Evolutionary conservation across 257 asterid genomes (phyloP).

Genomic region (Leonotis leonurus): DNA sequence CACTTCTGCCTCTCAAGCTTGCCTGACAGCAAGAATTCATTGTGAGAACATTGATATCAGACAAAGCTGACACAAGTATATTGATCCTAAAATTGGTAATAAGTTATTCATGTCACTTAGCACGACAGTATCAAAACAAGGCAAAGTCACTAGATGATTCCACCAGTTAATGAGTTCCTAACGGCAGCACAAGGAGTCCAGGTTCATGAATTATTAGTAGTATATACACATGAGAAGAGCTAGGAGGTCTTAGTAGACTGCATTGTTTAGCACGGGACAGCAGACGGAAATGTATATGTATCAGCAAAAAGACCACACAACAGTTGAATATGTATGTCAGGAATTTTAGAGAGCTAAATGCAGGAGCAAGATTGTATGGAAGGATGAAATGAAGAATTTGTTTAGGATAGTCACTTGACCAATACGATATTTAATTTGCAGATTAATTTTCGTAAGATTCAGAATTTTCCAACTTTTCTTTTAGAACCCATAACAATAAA

Average conservation of each 20-base stretch:
- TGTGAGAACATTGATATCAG: constrained; percentile 5
- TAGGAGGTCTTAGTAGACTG: neutral
- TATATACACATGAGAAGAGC: neutral
- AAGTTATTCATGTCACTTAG: neutral
- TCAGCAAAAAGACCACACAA: too few species aligned
- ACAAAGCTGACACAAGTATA: neutral
- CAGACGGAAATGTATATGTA: too few species aligned
- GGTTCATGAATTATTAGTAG: neutral
- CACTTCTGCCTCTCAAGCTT: constrained; percentile 42
- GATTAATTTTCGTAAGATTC: neutral
- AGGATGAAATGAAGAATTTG: neutral
- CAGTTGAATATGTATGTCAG: too few species aligned
- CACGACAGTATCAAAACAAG: neutral
- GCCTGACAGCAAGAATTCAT: constrained; percentile 35
- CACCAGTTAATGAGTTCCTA: too few species aligned
- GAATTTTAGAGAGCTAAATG: neutral
- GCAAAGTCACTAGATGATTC: neutral
- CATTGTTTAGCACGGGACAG: neutral
- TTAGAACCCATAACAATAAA: neutral
- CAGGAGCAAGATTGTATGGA: neutral
- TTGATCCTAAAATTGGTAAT: neutral
- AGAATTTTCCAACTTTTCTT: neutral
- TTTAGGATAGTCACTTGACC: neutral
- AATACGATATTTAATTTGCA: neutral
- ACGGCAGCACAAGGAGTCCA: neutral